A percentile compares a stretch with the other conserved stretches of the same genome.
Evolutionary conservation across 805 yeast genomes (phyloP).

Genomic region (Wickerhamomyces bisporus): DNA sequence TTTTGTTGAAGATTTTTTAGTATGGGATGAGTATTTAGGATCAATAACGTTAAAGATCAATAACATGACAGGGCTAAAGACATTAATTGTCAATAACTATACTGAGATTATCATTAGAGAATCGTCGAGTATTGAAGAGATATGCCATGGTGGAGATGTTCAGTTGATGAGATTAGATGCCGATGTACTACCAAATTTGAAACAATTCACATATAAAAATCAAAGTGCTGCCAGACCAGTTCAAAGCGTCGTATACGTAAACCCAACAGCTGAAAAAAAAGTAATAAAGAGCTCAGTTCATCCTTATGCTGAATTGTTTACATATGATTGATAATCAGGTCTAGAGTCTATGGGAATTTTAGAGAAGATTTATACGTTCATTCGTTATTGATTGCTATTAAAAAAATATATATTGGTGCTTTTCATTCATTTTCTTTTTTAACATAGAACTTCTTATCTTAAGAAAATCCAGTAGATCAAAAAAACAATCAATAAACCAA

Average conservation of each 20-base stretch:
- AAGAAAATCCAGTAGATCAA: conserved; percentile 79
- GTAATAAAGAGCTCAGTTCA: conserved; percentile 3
- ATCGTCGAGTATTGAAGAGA: neutral
- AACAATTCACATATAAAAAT: conserved; percentile 2
- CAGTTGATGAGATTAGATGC: conserved; percentile 7
- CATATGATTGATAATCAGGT: no score
- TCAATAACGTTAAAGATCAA: neutral
- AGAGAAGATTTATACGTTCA: no score
- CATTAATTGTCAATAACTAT: neutral
- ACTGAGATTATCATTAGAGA: conserved; percentile 1
- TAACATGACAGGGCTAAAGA: neutral
- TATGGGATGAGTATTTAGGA: neutral
- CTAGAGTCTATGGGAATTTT: no score
- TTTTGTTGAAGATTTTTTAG: neutral
- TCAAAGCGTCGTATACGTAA: conserved; percentile 6
- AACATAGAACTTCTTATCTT: conserved; percentile 25
- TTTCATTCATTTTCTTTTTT: no score
- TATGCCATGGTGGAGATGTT: conserved; percentile 6
- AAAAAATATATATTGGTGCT: no score
- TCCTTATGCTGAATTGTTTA: conserved; percentile 5
- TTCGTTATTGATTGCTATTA: no score
- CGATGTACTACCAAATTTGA: conserved; percentile 5
- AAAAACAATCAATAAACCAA: conserved; percentile 67
- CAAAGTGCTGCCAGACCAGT: conserved; percentile 3
- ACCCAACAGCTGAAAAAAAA: conserved; percentile 3